phyloP scores from a whole-genome alignment of 805 yeast species.

The Alloascoidea hylecoeti region DNA sequence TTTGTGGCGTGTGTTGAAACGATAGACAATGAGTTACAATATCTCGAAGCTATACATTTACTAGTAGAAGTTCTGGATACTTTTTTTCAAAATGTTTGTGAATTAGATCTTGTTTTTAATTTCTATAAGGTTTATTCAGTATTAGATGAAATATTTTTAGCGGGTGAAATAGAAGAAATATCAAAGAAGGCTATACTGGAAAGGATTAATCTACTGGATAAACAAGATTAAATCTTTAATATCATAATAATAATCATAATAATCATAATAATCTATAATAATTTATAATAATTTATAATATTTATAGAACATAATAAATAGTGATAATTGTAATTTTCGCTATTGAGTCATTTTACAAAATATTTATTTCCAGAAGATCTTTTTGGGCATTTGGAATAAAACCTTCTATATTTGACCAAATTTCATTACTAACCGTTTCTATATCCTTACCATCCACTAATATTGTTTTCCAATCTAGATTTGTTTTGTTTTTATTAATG shows the following conservation, averaged over 20 bases:
- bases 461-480: constrained; percentile 27
- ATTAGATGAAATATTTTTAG: constrained; percentile 76
- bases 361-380: too few relatives aligned
- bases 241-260: not conserved
- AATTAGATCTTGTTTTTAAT: constrained; percentile 83
- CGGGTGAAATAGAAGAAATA: constrained; percentile 85
- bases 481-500: constrained; percentile 6
- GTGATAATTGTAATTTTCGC: too few relatives aligned
- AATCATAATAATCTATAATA: not conserved
- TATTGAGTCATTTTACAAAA: too few relatives aligned
- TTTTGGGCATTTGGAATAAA: not conserved
- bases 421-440: constrained; percentile 33
- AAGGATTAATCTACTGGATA: constrained; percentile 51
- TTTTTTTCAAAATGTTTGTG: constrained; percentile 85
- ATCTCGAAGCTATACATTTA: constrained; percentile 73
- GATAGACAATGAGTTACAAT: constrained; percentile 71
- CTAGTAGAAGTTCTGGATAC: constrained; percentile 81
- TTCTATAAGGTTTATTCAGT: constrained; percentile 74
- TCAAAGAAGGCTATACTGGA: constrained; percentile 55
- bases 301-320: too few relatives aligned
- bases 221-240: constrained; percentile 27
- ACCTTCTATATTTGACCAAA: constrained; percentile 23
- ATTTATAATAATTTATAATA: not conserved
- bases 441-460: constrained; percentile 47
- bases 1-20: constrained; percentile 74